Evolutionary conservation across 352 stramenopile species (phyloP), one percentile per base, ranked within the genome.

Genomic region (Thalassiosira hispida): DNA sequence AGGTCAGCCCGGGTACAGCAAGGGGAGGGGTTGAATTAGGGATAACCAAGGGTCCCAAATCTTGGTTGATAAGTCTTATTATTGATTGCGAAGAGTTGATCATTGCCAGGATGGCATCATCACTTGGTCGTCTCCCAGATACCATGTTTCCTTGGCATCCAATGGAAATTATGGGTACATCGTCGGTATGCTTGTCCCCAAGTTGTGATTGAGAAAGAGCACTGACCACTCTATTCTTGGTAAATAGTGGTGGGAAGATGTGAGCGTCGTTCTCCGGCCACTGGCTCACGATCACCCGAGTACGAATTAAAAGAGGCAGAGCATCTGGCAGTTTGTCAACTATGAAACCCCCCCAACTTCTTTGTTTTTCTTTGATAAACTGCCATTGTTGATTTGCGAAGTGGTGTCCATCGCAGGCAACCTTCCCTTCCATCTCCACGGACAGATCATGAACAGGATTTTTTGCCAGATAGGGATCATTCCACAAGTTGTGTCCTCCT

Each of bases 41-140:
- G 29, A 89, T 40, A 44, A 65, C 78, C 0, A 84, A 59, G 20
- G 82, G 82, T 47, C 82, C 82, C 20, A 89, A 53, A 64, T 89
- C 82, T 78, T 89, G 82, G 9, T 86, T 31, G 3, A 73, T 56
- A 38, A 80, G 67, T 1, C 73, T 73, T 70, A 89, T 84, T 23
- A 84, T 80, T 2, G 23, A 77, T 61, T 84, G 59, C 16, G 82
- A 75, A 6, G 73, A 79, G 35, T 86, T 57, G n/a, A 89, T 68
- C 82, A 89, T 86, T 29, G 77, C 82, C 12, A 84, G 35, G 62
- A 89, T 79, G 20, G 70, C 82, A 76, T 86, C 82, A 77, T 89
- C 82, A 29, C 56, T 61, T 6, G 81, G 78, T 44, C 81, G 63
- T 2, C 29, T 33, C 11, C 74, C 82, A 27, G 73, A 75, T 2